phyloP scores from a whole-genome alignment of 257 asterid genomes.

The Orobanche coerulescens region DNA sequence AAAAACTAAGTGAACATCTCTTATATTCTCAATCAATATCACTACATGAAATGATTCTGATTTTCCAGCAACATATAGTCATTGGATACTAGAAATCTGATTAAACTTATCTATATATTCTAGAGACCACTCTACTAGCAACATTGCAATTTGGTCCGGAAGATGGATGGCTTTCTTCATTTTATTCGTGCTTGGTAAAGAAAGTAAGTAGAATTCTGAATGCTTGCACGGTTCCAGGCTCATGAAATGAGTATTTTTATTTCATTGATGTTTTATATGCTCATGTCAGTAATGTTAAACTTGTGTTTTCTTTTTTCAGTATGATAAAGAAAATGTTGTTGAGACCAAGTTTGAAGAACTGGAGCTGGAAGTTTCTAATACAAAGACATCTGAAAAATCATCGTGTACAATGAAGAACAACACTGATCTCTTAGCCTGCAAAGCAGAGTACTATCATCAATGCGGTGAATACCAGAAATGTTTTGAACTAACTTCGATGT shows the following conservation, averaged over 20 bases:
- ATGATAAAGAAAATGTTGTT: conserved; percentile 71
- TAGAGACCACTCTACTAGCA: conserved; percentile 70
- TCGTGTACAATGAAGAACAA: conserved; percentile 64
- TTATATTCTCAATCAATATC: neutral
- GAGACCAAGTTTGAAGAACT: conserved; percentile 83
- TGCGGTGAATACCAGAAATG: conserved; percentile 94
- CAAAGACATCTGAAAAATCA: conserved; percentile 50
- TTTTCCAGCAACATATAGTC: conserved; percentile 18
- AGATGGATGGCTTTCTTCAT: conserved; percentile 95
- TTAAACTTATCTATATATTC: conserved; percentile 23
- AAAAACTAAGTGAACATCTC: conserved; percentile 5
- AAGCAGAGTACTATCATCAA: conserved; percentile 97
- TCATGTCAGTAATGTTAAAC: neutral
- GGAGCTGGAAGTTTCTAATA: conserved; percentile 56
- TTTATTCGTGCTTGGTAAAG: conserved; percentile 84
- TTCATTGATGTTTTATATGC: conserved; percentile 1
- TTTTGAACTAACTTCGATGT: conserved; percentile 85
- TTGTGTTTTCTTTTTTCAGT: conserved; percentile 40
- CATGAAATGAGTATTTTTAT: neutral
- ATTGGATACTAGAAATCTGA: conserved; percentile 15
- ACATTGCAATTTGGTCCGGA: conserved; percentile 72
- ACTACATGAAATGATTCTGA: conserved; percentile 12
- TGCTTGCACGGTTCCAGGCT: conserved; percentile 10
- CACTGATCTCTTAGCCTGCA: conserved; percentile 97
- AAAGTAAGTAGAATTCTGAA: conserved; percentile 47